Base-by-base conservation (phyloP, 257 asterid genomes). In the Avicennia marina region DNA sequence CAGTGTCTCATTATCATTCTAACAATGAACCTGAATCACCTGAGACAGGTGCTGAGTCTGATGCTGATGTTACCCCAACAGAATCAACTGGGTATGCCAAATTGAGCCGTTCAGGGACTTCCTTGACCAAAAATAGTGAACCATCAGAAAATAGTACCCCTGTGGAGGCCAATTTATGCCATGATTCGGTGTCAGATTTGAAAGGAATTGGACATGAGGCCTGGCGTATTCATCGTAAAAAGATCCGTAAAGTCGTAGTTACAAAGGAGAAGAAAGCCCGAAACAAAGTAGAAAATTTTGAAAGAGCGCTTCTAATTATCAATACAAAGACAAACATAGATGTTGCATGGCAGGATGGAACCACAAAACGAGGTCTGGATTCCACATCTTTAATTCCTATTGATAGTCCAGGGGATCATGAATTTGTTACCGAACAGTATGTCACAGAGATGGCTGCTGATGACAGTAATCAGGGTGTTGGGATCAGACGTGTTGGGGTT, bases 391-490 rank as follows among this genome's bases (percentile, higher is more conserved):
- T 93, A 71, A 84, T 89, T 69, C 95, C 96, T 36, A 78, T 93
- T 33, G 96, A 86, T 58, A 89, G 78, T 72, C 99, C 97, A 3
- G 99, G 97, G 36, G 97, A 93, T 76, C 97, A 93, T 65, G 99
- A 93, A 73, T 93, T 93, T 69, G 94, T 93, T 60, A 87, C 99
- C 8, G 96, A 93, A 75, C 96, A 93, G 73, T 93, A 93, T 66
- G 94, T 93, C 25, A 90, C 89, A 59, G 97, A 86, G 80, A 93
- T 84, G 70, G 94, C 94, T 43, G 78, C 89, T 64, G 96, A 84
- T 67, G 34, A 29, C 34, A 77, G 76, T 74, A 85, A 86, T 19
- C 82, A 84, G 58, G 56, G 66, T 65, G 58, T 68, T 71, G 95
- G 77, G 70, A 45, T 72, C 41, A 81, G 87, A 67, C 97, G 94